Base-by-base conservation (phyloP, 768 basidiomycete genomes). In the Hygrocybe coccinea region DNA sequence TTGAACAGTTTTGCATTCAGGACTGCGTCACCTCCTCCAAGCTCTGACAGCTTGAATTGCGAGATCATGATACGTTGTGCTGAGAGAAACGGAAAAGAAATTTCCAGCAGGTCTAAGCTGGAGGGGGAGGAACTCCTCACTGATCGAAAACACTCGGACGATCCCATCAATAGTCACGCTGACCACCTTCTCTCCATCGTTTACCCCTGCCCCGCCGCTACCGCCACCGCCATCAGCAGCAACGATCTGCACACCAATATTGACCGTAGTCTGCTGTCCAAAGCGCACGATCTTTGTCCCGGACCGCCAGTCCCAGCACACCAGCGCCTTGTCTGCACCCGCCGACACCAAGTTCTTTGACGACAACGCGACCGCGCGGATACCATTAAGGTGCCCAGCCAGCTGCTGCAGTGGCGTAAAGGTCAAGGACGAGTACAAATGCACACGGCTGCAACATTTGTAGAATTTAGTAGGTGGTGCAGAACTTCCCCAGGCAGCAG, bases 111-210 rank as follows among this genome's bases (percentile, higher is more conserved):
- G 2, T 29, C 33, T 36, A 54, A 36, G 46, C 21, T 21, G 44
- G 52, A 24, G 29, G 19, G 51, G 38, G 21, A 55, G 43, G 46
- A 38, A 53, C 25, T 3, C 74, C 87, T 76, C 67, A 90, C 90
- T 82, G 63, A 95, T 95, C 1, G 90, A 92, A 69, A 94, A 95
- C 17, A 91, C 89, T 45, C 92, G 74, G 17, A 95, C 91, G 38
- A 93, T 86, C 1, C 91, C 92, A 69, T 95, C 92, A 60, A 95
- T 91, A 2, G 92, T 95, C 25, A 94, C 88, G 55, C 91, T 80
- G n/a, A 94, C 87, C 19, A 95, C 85, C 33, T 87, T 77, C 68
- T 95, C 92, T 9, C 89, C 88, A 59, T 88, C 87, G 22, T 71
- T 54, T 11, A 59, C 61, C 21, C 54, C 57, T 14, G 67, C 69